These are phyloP conservation scores for Solanum aculeatissimum DNA, from an alignment of 305 asterid genomes.

Conservation along the genomic window DNA sequence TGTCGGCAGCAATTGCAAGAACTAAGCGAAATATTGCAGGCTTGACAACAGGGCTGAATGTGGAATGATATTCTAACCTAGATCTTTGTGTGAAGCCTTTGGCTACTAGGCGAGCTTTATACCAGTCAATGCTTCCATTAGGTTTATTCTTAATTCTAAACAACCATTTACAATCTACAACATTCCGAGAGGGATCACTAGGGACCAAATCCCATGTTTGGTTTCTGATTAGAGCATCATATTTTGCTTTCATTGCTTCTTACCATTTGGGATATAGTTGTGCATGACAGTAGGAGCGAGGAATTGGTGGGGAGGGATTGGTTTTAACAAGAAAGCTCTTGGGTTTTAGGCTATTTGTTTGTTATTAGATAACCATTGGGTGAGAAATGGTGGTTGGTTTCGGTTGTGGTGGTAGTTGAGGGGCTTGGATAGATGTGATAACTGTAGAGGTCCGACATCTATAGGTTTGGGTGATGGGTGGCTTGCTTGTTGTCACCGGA, in stretches of 20 bases:
- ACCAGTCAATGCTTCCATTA: no score
- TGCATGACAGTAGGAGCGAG: neutral
- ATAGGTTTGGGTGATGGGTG: no score
- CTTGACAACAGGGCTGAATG: neutral
- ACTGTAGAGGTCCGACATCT: no score
- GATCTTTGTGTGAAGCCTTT: neutral
- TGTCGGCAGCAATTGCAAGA: neutral
- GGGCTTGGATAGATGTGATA: no score
- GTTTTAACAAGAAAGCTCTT: no score
- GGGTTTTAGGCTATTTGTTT: no score
- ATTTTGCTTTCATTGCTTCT: neutral
- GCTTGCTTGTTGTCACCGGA: no score
- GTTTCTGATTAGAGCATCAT: neutral
- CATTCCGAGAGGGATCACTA: neutral
- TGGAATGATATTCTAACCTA: neutral
- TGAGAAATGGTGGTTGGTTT: no score
- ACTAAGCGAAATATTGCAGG: neutral
- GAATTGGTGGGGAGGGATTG: neutral
- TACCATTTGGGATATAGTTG: neutral
- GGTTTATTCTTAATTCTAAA: no score
- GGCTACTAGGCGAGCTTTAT: neutral
- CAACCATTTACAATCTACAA: neutral
- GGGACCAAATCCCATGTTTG: neutral
- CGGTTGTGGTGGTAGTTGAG: no score
- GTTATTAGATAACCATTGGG: no score